Percentiles rank a stretch among this genome's conserved stretches.
These are phyloP conservation scores for Camelina neglecta DNA, from an alignment of 345 rosid genomes.

Conservation along the genomic window DNA sequence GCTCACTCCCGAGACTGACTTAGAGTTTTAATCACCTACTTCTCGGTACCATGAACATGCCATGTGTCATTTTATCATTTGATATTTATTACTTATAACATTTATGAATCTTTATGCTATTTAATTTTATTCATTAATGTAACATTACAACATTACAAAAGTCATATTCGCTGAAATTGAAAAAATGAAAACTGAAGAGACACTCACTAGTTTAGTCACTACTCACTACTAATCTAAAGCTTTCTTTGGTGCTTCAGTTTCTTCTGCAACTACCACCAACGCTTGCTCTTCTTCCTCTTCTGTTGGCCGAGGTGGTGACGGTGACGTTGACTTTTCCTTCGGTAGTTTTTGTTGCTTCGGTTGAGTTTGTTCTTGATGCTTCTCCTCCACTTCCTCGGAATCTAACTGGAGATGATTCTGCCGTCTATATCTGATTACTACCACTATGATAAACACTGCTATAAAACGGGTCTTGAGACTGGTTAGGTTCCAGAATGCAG, in stretches of 20 bases:
- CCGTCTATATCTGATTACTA: slow-evolving; percentile 65
- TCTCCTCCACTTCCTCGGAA: slow-evolving; percentile 42
- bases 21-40: slow-evolving; percentile 34
- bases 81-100: neutral
- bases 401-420: slow-evolving; percentile 50
- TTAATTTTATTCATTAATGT: neutral
- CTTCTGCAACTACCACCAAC: slow-evolving; percentile 50
- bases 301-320: neutral
- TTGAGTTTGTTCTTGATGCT: slow-evolving; percentile 36
- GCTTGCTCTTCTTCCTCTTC: slow-evolving; percentile 48
- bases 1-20: slow-evolving; percentile 25
- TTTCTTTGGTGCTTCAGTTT: slow-evolving; percentile 32
- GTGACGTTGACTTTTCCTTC: neutral
- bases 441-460: slow-evolving; percentile 81
- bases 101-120: neutral
- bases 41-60: slow-evolving; percentile 3
- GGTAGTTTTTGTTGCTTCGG: slow-evolving; percentile 10
- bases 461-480: slow-evolving; percentile 78
- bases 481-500: slow-evolving; percentile 95
- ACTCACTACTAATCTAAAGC: neutral
- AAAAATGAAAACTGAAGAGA: neutral
- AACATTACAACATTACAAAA: neutral
- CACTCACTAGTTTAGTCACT: too few relatives aligned
- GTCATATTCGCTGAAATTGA: neutral
- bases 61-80: slow-evolving; percentile 21